phyloP scores from a whole-genome alignment of 371 early-diverging fungal genomes.

The Haplosporangium sp. region DNA sequence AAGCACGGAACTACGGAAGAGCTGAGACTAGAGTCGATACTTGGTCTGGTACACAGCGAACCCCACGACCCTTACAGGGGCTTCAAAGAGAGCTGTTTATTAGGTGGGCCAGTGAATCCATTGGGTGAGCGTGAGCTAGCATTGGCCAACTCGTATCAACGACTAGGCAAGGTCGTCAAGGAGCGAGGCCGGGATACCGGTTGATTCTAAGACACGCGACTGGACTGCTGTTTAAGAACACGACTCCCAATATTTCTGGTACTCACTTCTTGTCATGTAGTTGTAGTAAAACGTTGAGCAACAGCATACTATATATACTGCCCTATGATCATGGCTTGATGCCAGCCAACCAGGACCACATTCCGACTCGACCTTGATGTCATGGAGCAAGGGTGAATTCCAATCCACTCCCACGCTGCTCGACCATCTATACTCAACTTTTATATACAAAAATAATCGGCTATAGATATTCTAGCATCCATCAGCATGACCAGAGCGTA shows the following conservation, averaged over 20 bases:
- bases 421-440: too few relatives aligned
- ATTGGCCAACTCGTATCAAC: constrained; percentile 17
- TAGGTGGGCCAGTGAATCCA: constrained; percentile 10
- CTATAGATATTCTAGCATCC: too few relatives aligned
- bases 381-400: too few relatives aligned
- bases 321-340: too few relatives aligned
- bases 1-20: constrained; percentile 3
- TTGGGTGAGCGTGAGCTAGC: constrained; percentile 6
- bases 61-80: constrained; percentile 17
- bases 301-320: neutral
- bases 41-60: neutral
- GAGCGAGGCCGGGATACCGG: too few relatives aligned
- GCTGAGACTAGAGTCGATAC: neutral
- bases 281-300: neutral
- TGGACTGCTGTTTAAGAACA: too few relatives aligned
- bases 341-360: too few relatives aligned
- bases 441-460: too few relatives aligned
- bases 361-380: too few relatives aligned
- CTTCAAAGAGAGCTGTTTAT: constrained; percentile 20
- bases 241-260: neutral
- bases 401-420: too few relatives aligned
- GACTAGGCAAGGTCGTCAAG: constrained; percentile 18
- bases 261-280: neutral
- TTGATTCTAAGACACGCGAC: too few relatives aligned
- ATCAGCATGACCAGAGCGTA: too few relatives aligned